Evolutionary conservation across 306 rosid species (phyloP).

Genomic region (Prosopis cineraria): DNA sequence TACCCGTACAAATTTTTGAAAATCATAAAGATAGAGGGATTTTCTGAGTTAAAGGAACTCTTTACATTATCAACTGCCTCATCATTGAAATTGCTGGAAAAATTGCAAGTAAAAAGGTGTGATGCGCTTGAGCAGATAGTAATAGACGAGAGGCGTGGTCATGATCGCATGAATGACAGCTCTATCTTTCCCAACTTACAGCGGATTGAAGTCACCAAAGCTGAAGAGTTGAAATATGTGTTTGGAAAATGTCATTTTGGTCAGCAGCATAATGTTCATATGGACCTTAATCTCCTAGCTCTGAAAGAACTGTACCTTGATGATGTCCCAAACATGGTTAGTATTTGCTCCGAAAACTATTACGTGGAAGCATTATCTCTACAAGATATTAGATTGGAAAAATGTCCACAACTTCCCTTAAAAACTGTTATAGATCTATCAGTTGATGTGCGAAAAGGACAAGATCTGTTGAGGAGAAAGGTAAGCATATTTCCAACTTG

Average conservation of each 20-base stretch:
- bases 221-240: slow-evolving; percentile 26
- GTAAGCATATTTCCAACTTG: too few relatives aligned
- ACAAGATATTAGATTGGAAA: too few relatives aligned
- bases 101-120: background rate
- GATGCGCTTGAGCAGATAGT: slow-evolving; percentile 7
- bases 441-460: too few relatives aligned
- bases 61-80: slow-evolving; percentile 10
- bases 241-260: slow-evolving; percentile 6
- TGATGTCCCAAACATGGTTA: background rate
- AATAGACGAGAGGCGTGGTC: background rate
- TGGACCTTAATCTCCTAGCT: slow-evolving; percentile 12
- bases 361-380: background rate
- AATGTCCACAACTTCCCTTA: too few relatives aligned
- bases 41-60: background rate
- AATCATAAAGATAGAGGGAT: background rate
- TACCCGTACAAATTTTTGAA: background rate
- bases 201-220: background rate
- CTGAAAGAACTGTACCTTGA: background rate
- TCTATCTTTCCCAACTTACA: slow-evolving; percentile 1
- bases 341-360: background rate
- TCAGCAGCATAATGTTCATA: background rate
- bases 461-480: too few relatives aligned
- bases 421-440: too few relatives aligned
- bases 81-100: slow-evolving; percentile 8
- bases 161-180: background rate